Conservation (phyloP, 2,329 filamentous ascomycete species). For the Trichoderma brevicompactum region DNA sequence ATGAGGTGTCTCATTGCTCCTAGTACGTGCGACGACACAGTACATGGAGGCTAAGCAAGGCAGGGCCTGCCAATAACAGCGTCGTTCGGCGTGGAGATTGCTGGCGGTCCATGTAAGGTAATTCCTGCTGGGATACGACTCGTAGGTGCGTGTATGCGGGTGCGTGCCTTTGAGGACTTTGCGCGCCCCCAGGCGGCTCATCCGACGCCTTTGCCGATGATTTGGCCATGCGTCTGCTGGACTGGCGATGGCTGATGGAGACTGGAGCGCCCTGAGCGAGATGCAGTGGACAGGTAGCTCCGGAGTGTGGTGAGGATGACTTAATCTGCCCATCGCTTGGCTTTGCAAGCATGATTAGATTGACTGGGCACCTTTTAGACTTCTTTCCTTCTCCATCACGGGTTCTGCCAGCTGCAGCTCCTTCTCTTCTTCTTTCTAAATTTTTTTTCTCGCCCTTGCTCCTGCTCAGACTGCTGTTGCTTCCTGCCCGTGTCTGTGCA, state of each 20-base stretch:
- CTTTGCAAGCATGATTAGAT: background rate
- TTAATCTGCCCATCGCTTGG: slow-evolving; percentile 19
- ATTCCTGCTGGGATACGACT: background rate
- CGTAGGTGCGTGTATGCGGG: slow-evolving; percentile 2
- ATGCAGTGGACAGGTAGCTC: slow-evolving; percentile 12
- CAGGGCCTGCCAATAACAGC: slow-evolving; percentile 7
- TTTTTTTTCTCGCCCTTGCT: background rate
- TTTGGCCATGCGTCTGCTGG: slow-evolving; percentile 15
- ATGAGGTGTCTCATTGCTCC: slow-evolving; percentile 12
- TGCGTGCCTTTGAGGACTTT: slow-evolving; percentile 4
- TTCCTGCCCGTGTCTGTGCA: background rate
- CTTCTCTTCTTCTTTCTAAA: background rate
- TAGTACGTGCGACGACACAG: slow-evolving; percentile 9
- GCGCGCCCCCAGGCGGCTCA: slow-evolving; percentile 17
- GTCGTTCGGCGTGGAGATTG: slow-evolving; percentile 3
- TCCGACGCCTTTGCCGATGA: slow-evolving; percentile 23
- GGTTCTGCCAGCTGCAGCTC: slow-evolving; percentile 12
- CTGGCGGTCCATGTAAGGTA: background rate
- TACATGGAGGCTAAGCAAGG: slow-evolving; percentile 4
- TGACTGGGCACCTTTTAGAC: slow-evolving; percentile 10
- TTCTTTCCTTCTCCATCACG: slow-evolving; percentile 2
- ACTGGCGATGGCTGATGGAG: slow-evolving; percentile 13
- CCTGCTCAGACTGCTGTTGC: background rate
- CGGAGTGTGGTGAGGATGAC: slow-evolving; percentile 10
- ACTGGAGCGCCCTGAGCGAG: background rate